Percentiles rank a stretch among this genome's conserved stretches.
Evolutionary conservation across 73 alveolate genomes (phyloP).

Genomic region (Paraurostyla sp.): DNA sequence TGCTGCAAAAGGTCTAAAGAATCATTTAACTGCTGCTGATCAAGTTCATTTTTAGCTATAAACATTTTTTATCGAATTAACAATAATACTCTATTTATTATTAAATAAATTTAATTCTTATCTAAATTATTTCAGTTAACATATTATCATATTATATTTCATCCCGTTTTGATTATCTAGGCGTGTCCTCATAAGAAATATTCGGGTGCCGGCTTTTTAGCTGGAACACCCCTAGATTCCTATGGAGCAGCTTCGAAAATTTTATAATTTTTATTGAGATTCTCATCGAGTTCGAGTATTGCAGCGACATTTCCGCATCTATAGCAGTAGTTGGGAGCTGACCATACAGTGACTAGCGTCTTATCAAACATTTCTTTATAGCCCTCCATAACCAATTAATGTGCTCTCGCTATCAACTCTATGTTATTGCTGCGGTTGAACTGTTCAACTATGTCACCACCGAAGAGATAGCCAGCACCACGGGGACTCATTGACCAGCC

Average conservation of each 20-base stretch:
- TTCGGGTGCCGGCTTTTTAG: constrained; percentile 99
- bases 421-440: constrained; percentile 89
- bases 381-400: constrained; percentile 98
- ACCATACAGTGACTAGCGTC: constrained; percentile 96
- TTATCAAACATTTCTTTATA: constrained; percentile 92
- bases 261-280: constrained; percentile 88
- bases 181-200: constrained; percentile 91
- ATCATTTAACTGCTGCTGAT: constrained; percentile 5
- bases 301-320: constrained; percentile 99
- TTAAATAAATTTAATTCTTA: not conserved
- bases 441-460: constrained; percentile 91
- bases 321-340: constrained; percentile 96
- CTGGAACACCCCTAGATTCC: constrained; percentile 98
- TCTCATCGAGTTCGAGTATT: constrained; percentile 95
- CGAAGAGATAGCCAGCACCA: constrained; percentile 98
- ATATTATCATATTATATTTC: no score
- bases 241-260: constrained; percentile 97
- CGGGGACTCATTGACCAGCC: constrained; percentile 96
- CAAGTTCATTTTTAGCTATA: constrained; percentile 19
- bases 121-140: no score
- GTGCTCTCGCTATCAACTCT: constrained; percentile 94
- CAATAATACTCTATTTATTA: not conserved
- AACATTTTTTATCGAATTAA: not conserved
- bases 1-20: not conserved
- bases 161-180: no score